A percentile compares a stretch with the other conserved stretches of the same genome.
Evolutionary conservation across 305 asterid genomes (phyloP).

Genomic region (Caryopteris hybrid): DNA sequence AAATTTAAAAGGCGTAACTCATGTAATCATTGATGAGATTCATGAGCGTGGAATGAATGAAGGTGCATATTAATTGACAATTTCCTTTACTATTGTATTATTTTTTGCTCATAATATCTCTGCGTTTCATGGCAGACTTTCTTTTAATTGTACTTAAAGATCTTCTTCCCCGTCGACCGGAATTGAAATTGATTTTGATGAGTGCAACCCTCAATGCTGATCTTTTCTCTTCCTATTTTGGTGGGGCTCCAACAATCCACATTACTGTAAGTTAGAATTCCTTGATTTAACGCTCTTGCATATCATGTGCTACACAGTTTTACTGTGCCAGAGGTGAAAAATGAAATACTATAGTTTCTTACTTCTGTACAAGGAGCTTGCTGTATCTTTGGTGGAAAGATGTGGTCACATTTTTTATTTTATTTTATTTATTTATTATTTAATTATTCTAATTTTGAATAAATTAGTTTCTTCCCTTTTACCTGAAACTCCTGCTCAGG

Average conservation of each 20-base stretch:
- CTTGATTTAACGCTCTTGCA: background rate
- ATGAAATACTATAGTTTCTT: slow-evolving; percentile 3
- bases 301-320: slow-evolving; percentile 2
- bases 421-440: too few relatives aligned
- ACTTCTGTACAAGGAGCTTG: background rate
- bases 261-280: slow-evolving; percentile 62
- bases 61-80: slow-evolving; percentile 40
- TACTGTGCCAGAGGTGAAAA: background rate
- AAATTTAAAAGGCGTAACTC: slow-evolving; percentile 77
- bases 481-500: background rate
- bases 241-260: slow-evolving; percentile 81
- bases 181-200: slow-evolving; percentile 79
- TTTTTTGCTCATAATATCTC: slow-evolving; percentile 27
- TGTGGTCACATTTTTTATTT: background rate
- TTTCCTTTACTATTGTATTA: slow-evolving; percentile 4
- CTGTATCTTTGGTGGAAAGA: background rate
- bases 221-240: slow-evolving; percentile 85
- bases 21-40: slow-evolving; percentile 89
- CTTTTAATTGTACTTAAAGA: slow-evolving; percentile 89
- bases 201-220: slow-evolving; percentile 94
- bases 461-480: background rate
- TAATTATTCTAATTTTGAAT: background rate
- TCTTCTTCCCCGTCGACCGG: slow-evolving; percentile 88
- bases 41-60: slow-evolving; percentile 99
- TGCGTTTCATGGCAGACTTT: slow-evolving; percentile 65